Evolutionary conservation across 345 rosid species (phyloP), one percentile per base, ranked within the genome.

Genomic region (Rhizophora mangle): DNA sequence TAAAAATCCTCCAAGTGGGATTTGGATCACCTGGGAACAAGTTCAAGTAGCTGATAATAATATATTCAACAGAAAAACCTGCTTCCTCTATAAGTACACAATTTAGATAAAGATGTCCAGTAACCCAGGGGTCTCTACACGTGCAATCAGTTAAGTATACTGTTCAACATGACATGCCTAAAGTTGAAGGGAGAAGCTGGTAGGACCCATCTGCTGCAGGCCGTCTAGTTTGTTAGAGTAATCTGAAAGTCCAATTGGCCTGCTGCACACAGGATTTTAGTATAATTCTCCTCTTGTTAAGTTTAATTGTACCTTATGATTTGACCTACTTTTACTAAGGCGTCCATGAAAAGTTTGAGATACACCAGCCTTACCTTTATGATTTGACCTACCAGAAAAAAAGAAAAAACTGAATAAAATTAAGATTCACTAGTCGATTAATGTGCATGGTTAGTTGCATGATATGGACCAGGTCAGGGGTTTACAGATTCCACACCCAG

Each of bases 11-110:
- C 2, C 10, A 5, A 9, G 66, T 62, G 71, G 52, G 68, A 65
- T 69, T 76, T 66, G 32, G 59, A 67, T 63, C 73, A 68, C 58
- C 24, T 49, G 57, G 54, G 57, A 32, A 22, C 5, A 43, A 13
- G 49, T 43, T 43, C 5, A 63, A 21, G 49, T 34, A n/a, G 47
- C 4, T 53, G 32, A 36, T 52, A 51, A 13, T 43, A 43, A 13
- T 43, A 43, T 43, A 43, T 39, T 65, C n/a, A 67, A 53, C 5
- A 31, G 36, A 29, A 56, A 57, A 56, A 34, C 31, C 49, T 56
- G 68, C n/a, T 39, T 46, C 22, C 37, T 47, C 6, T 36, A 60
- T 64, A 37, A 52, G 54, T 61, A 60, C 32, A 36, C 55, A 43
- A 43, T 43, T 43, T 8, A 37, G 43, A 37, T 8, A 37, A 37